These are phyloP conservation scores for Tylopilus sp. DNA, from an alignment of 1,284 basidiomycete species.

Conservation along the genomic window DNA sequence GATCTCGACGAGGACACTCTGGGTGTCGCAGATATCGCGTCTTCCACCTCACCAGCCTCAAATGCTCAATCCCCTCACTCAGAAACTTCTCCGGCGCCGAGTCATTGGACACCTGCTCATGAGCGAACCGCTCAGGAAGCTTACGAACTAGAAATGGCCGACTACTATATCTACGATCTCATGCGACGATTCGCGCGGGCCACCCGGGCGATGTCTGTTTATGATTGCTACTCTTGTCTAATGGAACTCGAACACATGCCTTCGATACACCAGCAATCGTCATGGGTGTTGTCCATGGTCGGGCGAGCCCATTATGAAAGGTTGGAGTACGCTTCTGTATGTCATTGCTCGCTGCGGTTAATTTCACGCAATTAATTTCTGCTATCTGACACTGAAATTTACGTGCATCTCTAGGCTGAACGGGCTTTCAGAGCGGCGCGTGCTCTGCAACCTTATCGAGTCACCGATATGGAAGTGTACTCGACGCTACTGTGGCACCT, in stretches of 20 bases:
- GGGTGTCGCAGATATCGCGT: conserved; percentile 42
- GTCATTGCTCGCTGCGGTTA: conserved; percentile 34
- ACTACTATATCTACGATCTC: conserved; percentile 79
- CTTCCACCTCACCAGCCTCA: conserved; percentile 61
- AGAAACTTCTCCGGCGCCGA: conserved; percentile 56
- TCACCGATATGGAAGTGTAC: conserved; percentile 90
- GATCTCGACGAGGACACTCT: conserved; percentile 62
- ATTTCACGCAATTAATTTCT: conserved; percentile 6
- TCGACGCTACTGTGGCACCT: conserved; percentile 94
- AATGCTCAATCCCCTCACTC: conserved; percentile 56
- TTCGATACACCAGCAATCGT: conserved; percentile 66
- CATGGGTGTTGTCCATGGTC: conserved; percentile 76
- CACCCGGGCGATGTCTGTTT: conserved; percentile 66
- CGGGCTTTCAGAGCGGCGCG: conserved; percentile 81
- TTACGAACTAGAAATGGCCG: conserved; percentile 69
- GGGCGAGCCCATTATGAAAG: conserved; percentile 86
- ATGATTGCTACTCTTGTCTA: conserved; percentile 72
- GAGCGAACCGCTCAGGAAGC: conserved; percentile 68
- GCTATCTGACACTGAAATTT: conserved; percentile 24
- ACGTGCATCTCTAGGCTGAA: conserved; percentile 58
- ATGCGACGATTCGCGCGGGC: conserved; percentile 80
- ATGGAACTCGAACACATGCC: conserved; percentile 75
- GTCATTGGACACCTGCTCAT: conserved; percentile 54
- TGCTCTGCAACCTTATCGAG: conserved; percentile 76
- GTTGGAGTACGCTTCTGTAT: conserved; percentile 80